Base-by-base conservation (phyloP, 1,139 yeast species). In the Lodderomyces theae region DNA sequence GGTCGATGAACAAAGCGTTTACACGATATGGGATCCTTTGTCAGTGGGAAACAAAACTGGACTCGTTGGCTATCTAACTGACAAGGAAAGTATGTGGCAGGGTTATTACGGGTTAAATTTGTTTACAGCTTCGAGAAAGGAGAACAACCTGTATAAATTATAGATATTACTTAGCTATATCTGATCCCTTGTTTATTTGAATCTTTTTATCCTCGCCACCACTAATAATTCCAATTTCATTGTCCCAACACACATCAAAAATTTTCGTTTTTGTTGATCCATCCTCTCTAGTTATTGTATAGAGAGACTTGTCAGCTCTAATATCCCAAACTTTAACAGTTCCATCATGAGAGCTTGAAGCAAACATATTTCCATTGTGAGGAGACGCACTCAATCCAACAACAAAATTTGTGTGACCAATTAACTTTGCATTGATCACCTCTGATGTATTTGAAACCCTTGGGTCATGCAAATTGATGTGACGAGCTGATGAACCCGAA, bases 271-370 rank as follows among this genome's bases (percentile, higher is more conserved):
- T 61, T 42, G 50, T 61, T 15, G 66, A 65, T 23, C 61, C 57
- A 25, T 75, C 71, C 51, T 83, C 81, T 60, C 96, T 78, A 19
- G 86, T 77, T 40, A 90, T 80, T n/a, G 95, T 86, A 61, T 85
- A 86, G 66, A 89, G 71, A n/a, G 95, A 76, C 53, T 82, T 79
- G 50, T 82, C 86, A 2, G 96, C 85, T 56, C 99, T 80, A 10
- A 90, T 77, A 62, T 92, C 99, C 99, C 99, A 92, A 16, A 92
- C 85, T 53, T 89, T 83, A 34, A 86, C 94, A 2, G 96, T 86
- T 19, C 97, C 97, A 62, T 92, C 99, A 59, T 89, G 96, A 11
- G 97, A 88, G 13, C 86, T 95, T 6, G 96, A 86, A 16, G 88
- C 80, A 56, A 92, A 77, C 82, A 88, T 79, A 62, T 87, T 82